phyloP scores from a whole-genome alignment of 495 filamentous ascomycete genomes.

The Cladorrhinum samala region DNA sequence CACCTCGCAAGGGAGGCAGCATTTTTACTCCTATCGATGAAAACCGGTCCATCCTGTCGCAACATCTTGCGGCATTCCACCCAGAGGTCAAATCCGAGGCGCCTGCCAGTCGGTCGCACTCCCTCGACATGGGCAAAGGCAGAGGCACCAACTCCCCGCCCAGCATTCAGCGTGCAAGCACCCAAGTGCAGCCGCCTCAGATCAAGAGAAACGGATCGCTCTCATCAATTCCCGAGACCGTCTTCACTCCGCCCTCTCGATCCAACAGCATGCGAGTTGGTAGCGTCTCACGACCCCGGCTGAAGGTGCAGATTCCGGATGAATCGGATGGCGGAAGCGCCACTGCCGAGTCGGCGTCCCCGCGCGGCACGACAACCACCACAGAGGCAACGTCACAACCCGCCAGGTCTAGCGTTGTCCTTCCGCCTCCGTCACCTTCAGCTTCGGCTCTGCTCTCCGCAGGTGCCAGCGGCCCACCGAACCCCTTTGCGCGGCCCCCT shows the following conservation, averaged over 20 bases:
- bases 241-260: slow-evolving; percentile 63
- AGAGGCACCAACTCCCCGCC: slow-evolving; percentile 44
- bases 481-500: slow-evolving; percentile 85
- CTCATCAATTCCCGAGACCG: slow-evolving; percentile 49
- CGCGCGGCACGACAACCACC: slow-evolving; percentile 63
- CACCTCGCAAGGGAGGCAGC: slow-evolving; percentile 72
- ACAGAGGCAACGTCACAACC: slow-evolving; percentile 41
- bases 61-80: slow-evolving; percentile 65
- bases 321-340: slow-evolving; percentile 80
- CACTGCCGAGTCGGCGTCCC: slow-evolving; percentile 65
- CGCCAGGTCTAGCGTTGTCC: slow-evolving; percentile 54
- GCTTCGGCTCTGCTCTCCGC: slow-evolving; percentile 78
- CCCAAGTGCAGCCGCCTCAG: slow-evolving; percentile 31
- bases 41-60: slow-evolving; percentile 77
- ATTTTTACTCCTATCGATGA: slow-evolving; percentile 98
- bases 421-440: slow-evolving; percentile 90
- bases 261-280: slow-evolving; percentile 60
- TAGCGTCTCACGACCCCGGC: slow-evolving; percentile 61
- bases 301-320: slow-evolving; percentile 92
- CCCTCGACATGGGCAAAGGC: slow-evolving; percentile 34
- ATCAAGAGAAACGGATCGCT: slow-evolving; percentile 46
- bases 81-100: slow-evolving; percentile 40
- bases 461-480: slow-evolving; percentile 86
- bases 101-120: slow-evolving; percentile 53
- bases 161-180: slow-evolving; percentile 40